Conservation (phyloP, 1,284 basidiomycete species). For the Cystobasidium sp. region DNA sequence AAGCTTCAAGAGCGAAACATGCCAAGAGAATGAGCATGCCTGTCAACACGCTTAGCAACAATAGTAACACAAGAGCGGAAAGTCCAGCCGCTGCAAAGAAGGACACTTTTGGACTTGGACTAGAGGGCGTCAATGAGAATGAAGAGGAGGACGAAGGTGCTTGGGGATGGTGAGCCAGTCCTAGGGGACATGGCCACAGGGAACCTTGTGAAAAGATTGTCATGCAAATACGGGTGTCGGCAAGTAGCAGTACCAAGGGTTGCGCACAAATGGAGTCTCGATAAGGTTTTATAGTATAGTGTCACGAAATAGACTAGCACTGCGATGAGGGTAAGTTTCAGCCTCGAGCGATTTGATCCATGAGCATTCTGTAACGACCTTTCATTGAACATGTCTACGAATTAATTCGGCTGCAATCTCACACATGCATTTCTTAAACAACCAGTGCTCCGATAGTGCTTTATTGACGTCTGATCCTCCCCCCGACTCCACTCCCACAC, state of each 20-base stretch:
- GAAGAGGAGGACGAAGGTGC: conserved; percentile 37
- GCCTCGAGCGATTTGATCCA: too few species aligned
- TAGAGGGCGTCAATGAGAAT: conserved; percentile 24
- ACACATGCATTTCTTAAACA: too few species aligned
- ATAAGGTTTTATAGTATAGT: too few species aligned
- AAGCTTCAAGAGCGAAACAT: conserved; percentile 32
- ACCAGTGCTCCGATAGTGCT: background rate
- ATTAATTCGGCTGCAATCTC: too few species aligned
- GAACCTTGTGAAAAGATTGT: background rate
- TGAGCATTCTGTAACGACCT: too few species aligned
- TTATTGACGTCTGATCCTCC: background rate
- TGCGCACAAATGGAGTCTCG: too few species aligned
- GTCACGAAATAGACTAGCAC: too few species aligned
- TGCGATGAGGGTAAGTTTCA: too few species aligned
- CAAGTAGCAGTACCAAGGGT: too few species aligned
- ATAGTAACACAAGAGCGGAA: background rate
- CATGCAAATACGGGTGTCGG: background rate
- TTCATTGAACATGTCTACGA: too few species aligned
- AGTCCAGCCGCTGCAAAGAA: background rate
- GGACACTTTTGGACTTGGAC: conserved; percentile 27
- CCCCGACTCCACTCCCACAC: background rate
- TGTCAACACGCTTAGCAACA: background rate
- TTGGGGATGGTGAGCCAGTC: conserved; percentile 35
- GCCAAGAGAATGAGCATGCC: conserved; percentile 41
- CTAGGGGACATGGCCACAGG: background rate